phyloP scores from a whole-genome alignment of 2,329 filamentous ascomycete genomes.

The Trichophaea hybrida region DNA sequence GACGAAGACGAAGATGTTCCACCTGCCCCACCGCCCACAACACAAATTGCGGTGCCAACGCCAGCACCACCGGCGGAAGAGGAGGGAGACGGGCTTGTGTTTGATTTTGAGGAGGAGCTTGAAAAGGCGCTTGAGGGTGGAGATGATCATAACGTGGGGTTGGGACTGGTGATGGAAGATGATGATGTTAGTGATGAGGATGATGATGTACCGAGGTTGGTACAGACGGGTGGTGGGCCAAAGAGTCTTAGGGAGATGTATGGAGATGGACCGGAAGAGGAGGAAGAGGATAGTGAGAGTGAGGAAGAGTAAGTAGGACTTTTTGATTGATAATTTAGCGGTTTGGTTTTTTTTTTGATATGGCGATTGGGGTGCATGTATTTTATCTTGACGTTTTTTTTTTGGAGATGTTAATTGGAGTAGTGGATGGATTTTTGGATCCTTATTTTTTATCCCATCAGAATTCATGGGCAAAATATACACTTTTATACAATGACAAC shows the following conservation, averaged over 20 bases:
- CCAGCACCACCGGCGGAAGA: conserved; percentile 12
- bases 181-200: conserved; percentile 11
- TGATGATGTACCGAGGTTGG: not conserved
- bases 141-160: conserved; percentile 2
- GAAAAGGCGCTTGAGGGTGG: conserved; percentile 16
- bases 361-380: no score
- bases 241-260: not conserved
- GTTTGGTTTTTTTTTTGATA: no score
- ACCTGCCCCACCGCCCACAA: not conserved
- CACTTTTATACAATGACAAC: no score
- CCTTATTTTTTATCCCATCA: no score
- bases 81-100: conserved; percentile 16
- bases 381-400: no score
- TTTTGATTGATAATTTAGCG: no score
- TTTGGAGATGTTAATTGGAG: no score
- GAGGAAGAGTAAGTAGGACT: conserved; percentile 3
- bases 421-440: no score
- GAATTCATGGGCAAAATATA: no score
- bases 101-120: conserved; percentile 10
- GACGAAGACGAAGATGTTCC: conserved; percentile 16
- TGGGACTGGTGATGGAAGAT: conserved; percentile 4
- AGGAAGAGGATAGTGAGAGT: conserved; percentile 6
- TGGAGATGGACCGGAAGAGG: not conserved
- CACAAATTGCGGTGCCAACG: not conserved
- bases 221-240: not conserved